Evolutionary conservation across 805 yeast species (phyloP).

Genomic region (Brettanomyces bruxellensis): DNA sequence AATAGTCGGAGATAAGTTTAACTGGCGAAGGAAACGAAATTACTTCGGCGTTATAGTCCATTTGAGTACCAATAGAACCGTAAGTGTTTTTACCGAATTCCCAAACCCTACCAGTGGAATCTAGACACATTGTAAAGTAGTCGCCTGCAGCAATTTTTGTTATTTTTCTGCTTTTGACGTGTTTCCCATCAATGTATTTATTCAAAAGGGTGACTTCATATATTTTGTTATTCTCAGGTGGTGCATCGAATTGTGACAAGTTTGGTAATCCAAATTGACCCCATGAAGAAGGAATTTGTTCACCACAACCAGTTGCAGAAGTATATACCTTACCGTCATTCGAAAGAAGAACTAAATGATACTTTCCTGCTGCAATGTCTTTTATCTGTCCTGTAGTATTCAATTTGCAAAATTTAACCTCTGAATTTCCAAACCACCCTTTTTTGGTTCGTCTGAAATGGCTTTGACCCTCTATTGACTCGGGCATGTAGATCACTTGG

Average conservation of each 20-base stretch:
- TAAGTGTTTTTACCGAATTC: slow-evolving; percentile 77
- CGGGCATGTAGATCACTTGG: slow-evolving; percentile 35
- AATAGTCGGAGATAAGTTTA: slow-evolving; percentile 29
- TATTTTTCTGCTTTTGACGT: slow-evolving; percentile 34
- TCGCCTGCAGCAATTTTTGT: slow-evolving; percentile 63
- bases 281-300: slow-evolving; percentile 31
- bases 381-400: slow-evolving; percentile 18
- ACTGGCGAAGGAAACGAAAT: slow-evolving; percentile 62
- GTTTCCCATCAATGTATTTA: slow-evolving; percentile 26
- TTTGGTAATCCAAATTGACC: slow-evolving; percentile 86
- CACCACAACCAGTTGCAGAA: slow-evolving; percentile 44
- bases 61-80: slow-evolving; percentile 79
- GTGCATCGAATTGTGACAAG: slow-evolving; percentile 52
- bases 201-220: slow-evolving; percentile 53
- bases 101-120: slow-evolving; percentile 59
- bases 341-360: slow-evolving; percentile 61
- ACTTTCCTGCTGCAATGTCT: slow-evolving; percentile 46
- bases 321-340: slow-evolving; percentile 53
- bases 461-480: slow-evolving; percentile 14
- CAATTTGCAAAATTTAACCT: slow-evolving; percentile 11
- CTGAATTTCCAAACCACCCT: slow-evolving; percentile 11
- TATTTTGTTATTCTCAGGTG: slow-evolving; percentile 39
- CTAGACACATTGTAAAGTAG: slow-evolving; percentile 64
- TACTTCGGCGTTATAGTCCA: slow-evolving; percentile 54
- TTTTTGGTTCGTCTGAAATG: slow-evolving; percentile 4